Conservation (phyloP, 2,329 filamentous ascomycete species). For the Sarocladium kiliense region DNA sequence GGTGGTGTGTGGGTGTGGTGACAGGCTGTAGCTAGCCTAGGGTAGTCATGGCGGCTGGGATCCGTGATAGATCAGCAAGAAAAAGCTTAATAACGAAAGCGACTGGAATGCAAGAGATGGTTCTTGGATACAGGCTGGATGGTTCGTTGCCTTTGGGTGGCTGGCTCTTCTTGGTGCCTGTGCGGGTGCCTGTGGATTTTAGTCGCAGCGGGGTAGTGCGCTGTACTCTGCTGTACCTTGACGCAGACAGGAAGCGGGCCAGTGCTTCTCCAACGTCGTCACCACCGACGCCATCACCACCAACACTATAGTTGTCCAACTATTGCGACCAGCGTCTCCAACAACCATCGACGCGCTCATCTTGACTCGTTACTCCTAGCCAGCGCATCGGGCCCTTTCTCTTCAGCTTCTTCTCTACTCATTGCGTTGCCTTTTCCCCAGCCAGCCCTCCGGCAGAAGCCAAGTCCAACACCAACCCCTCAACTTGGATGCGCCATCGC, state of each 20-base stretch:
- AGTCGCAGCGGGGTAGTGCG: conserved; percentile 2
- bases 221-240: too few species aligned
- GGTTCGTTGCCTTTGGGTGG: background rate
- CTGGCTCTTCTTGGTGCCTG: too few species aligned
- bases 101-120: background rate
- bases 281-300: background rate
- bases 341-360: background rate
- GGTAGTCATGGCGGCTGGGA: too few species aligned
- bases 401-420: background rate
- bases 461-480: background rate
- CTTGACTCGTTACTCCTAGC: background rate
- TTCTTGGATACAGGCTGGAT: background rate
- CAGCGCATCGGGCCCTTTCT: background rate
- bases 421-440: background rate
- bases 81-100: background rate
- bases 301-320: background rate
- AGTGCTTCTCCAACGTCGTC: background rate
- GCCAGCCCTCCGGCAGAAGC: background rate
- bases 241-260: background rate
- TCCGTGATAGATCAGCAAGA: too few species aligned
- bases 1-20: background rate
- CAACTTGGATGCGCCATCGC: background rate
- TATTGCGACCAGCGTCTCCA: background rate
- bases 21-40: too few species aligned
- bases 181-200: too few species aligned